A percentile compares a stretch with the other conserved stretches of the same genome.
Conservation (phyloP, 257 asterid genomes). For the Solanum medicagineum region DNA sequence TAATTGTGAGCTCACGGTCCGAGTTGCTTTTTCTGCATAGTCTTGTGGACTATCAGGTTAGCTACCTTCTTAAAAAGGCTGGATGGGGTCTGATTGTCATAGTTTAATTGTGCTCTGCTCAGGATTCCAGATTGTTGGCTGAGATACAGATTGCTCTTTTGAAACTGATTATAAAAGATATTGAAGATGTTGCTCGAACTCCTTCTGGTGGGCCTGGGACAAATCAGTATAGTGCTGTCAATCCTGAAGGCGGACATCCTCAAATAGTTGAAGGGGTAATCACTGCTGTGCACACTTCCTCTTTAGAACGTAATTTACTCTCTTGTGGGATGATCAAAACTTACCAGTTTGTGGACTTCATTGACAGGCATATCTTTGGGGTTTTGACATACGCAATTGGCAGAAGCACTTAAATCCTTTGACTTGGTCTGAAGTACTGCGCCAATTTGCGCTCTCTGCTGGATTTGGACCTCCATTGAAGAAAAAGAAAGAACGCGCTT, state of each 20-base stretch:
- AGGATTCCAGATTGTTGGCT: constrained; percentile 91
- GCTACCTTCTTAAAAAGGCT: not conserved
- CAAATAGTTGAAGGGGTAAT: constrained; percentile 96
- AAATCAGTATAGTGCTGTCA: constrained; percentile 87
- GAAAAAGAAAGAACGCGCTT: constrained; percentile 54
- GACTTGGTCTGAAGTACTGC: constrained; percentile 92
- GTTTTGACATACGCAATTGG: constrained; percentile 91
- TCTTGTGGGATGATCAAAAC: not conserved
- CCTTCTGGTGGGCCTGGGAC: constrained; percentile 99
- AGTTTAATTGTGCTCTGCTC: constrained; percentile 9
- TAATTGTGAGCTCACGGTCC: not conserved
- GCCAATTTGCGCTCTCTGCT: constrained; percentile 90
- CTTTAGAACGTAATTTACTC: not conserved
- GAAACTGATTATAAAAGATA: constrained; percentile 78
- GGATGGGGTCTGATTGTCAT: not conserved
- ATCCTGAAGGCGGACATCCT: constrained; percentile 99
- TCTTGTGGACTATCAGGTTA: not conserved
- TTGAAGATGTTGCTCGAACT: constrained; percentile 89
- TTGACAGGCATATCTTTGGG: constrained; percentile 90
- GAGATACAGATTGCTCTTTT: constrained; percentile 76
- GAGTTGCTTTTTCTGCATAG: not conserved
- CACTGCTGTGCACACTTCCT: not conserved
- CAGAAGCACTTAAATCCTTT: constrained; percentile 74
- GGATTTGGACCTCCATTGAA: constrained; percentile 91
- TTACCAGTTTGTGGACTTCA: constrained; percentile 3